These are phyloP conservation scores for Jackrogersella multiformis DNA, from an alignment of 495 filamentous ascomycete species.

Conservation along the genomic window DNA sequence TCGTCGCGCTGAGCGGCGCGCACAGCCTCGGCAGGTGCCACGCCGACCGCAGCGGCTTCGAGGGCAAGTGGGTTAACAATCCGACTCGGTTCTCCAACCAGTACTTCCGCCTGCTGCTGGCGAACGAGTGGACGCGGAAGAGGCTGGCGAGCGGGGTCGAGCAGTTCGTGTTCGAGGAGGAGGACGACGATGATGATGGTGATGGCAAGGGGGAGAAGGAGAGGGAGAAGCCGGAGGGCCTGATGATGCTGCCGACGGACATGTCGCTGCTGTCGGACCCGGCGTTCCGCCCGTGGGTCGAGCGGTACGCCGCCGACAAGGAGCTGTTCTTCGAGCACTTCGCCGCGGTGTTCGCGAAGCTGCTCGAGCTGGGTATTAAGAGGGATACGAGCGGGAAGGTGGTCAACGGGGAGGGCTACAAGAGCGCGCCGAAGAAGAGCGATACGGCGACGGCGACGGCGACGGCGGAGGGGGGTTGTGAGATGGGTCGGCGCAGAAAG, in stretches of 20 bases:
- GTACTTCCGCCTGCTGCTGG: slow-evolving; percentile 66
- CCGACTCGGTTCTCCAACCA: slow-evolving; percentile 71
- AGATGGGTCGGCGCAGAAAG: slow-evolving; percentile 34
- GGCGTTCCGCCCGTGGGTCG: slow-evolving; percentile 59
- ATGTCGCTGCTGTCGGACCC: slow-evolving; percentile 52
- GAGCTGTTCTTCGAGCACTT: slow-evolving; percentile 71
- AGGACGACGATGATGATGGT: slow-evolving; percentile 62
- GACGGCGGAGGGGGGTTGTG: slow-evolving; percentile 45
- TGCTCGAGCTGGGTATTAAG: slow-evolving; percentile 67
- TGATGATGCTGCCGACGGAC: slow-evolving; percentile 66
- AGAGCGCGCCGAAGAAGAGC: slow-evolving; percentile 68
- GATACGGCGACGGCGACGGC: slow-evolving; percentile 53
- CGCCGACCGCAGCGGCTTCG: slow-evolving; percentile 66
- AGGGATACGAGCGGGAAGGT: slow-evolving; percentile 61
- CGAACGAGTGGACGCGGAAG: slow-evolving; percentile 63
- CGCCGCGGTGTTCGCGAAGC: slow-evolving; percentile 66
- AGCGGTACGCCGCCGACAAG: slow-evolving; percentile 67
- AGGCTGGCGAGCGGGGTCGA: slow-evolving; percentile 61
- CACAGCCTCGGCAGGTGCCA: slow-evolving; percentile 71
- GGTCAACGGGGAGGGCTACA: slow-evolving; percentile 65
- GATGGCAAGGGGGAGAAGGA: slow-evolving; percentile 64
- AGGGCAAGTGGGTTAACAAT: slow-evolving; percentile 71
- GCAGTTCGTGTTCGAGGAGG: slow-evolving; percentile 68
- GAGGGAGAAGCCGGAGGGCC: no score
- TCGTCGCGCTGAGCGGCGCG: slow-evolving; percentile 68